Conservation (phyloP, 192 early-diverging fungal genomes). For the Coemansia sp. region DNA sequence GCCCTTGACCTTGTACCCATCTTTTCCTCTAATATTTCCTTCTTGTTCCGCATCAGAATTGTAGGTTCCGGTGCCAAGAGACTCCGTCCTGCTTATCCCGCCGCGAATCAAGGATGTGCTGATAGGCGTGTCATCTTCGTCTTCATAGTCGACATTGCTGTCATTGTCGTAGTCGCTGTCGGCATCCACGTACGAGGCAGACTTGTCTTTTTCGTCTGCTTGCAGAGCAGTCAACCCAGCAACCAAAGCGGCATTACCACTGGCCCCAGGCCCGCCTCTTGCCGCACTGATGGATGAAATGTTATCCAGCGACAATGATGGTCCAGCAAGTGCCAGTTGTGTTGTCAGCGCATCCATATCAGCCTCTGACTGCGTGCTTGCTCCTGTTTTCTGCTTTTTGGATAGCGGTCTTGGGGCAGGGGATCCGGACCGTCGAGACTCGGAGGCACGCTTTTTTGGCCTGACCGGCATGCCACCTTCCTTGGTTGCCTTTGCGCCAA, state of each 20-base stretch:
- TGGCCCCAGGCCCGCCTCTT: not conserved
- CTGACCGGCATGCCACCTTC: conserved; percentile 8
- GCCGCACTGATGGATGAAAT: conserved; percentile 11
- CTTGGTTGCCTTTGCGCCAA: not conserved
- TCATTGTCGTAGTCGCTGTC: not conserved
- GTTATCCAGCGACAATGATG: conserved; percentile 19
- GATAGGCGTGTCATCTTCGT: conserved; percentile 9
- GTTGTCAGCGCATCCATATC: conserved; percentile 17
- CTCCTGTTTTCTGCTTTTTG: conserved; percentile 23
- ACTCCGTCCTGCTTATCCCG: conserved; percentile 27
- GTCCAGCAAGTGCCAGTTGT: conserved; percentile 14
- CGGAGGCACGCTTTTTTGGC: conserved; percentile 34
- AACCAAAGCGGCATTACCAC: conserved; percentile 9
- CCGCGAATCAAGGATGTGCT: conserved; percentile 12
- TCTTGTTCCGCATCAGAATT: conserved; percentile 4
- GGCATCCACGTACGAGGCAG: conserved; percentile 12
- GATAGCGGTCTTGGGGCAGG: conserved; percentile 18
- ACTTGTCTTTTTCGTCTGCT: conserved; percentile 2
- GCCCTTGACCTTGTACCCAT: not conserved
- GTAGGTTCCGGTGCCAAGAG: conserved; percentile 16
- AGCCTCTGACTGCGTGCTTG: conserved; percentile 13
- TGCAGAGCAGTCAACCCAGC: conserved; percentile 6
- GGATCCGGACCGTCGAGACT: conserved; percentile 30
- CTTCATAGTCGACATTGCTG: conserved; percentile 1
- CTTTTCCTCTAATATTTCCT: not conserved